phyloP scores from a whole-genome alignment of 768 basidiomycete species.

The Coprinopsis marcescibilis region DNA sequence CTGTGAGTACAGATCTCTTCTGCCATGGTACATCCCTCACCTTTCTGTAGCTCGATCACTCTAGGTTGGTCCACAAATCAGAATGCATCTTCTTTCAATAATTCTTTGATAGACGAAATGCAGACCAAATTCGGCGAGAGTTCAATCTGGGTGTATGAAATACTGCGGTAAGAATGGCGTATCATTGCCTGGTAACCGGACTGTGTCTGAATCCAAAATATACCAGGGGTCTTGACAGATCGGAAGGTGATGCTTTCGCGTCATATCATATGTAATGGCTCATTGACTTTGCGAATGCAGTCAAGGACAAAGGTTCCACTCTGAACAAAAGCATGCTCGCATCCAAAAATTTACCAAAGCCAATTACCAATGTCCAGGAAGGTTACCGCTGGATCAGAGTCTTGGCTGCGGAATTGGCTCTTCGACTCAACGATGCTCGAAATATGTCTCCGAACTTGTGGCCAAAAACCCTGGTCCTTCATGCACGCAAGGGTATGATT shows the following conservation, averaged over 20 bases:
- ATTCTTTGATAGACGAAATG: conserved; percentile 53
- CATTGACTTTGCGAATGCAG: conserved; percentile 33
- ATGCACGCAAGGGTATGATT: conserved; percentile 60
- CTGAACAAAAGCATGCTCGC: conserved; percentile 92
- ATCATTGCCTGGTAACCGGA: not conserved
- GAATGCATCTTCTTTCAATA: not conserved
- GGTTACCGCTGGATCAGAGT: conserved; percentile 91
- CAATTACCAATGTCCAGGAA: conserved; percentile 66
- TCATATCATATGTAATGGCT: not conserved
- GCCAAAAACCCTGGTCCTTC: conserved; percentile 89
- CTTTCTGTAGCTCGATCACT: conserved; percentile 42
- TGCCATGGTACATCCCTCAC: conserved; percentile 3
- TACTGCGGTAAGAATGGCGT: conserved; percentile 61
- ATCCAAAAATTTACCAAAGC: conserved; percentile 86
- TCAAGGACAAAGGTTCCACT: conserved; percentile 71
- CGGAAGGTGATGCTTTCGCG: conserved; percentile 56
- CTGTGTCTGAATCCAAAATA: conserved; percentile 5
- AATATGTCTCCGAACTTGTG: conserved; percentile 68
- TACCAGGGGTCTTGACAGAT: conserved; percentile 75
- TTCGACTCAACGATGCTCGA: conserved; percentile 80
- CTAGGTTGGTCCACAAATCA: conserved; percentile 39
- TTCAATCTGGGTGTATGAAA: conserved; percentile 88
- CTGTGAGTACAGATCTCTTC: conserved; percentile 47
- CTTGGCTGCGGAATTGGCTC: conserved; percentile 82
- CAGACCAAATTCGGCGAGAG: conserved; percentile 77